These are phyloP conservation scores for Whalleya microplaca DNA, from an alignment of 2,329 filamentous ascomycete genomes.

Conservation along the genomic window DNA sequence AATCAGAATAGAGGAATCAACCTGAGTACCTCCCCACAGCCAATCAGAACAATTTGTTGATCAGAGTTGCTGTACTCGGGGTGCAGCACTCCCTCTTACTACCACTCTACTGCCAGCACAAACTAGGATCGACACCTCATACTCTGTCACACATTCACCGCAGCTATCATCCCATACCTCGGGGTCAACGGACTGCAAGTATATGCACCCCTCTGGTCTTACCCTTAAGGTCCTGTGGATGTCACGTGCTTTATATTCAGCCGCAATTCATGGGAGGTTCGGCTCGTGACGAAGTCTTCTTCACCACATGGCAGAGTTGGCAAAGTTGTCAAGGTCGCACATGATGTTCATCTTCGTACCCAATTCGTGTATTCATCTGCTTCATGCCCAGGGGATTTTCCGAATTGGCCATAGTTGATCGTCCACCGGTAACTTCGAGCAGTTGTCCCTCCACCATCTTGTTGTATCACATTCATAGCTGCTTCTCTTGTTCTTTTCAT, in stretches of 20 bases:
- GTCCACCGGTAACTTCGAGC: too few relatives aligned
- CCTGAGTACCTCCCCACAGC: too few relatives aligned
- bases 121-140: constrained; percentile 15
- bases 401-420: too few relatives aligned
- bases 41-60: too few relatives aligned
- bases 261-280: constrained; percentile 10
- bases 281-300: constrained; percentile 18
- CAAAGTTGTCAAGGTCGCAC: background rate
- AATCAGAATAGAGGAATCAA: too few relatives aligned
- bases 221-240: constrained; percentile 19
- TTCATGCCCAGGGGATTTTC: too few relatives aligned
- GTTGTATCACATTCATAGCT: too few relatives aligned
- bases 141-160: background rate
- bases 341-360: background rate
- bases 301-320: background rate
- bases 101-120: constrained; percentile 11
- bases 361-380: background rate
- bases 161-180: background rate
- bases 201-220: background rate
- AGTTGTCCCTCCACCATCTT: too few relatives aligned
- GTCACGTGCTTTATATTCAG: constrained; percentile 24
- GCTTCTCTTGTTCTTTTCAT: too few relatives aligned
- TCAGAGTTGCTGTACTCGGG: too few relatives aligned
- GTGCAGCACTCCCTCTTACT: too few relatives aligned
- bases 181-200: constrained; percentile 2